Evolutionary conservation across 768 basidiomycete genomes (phyloP).

Genomic region (Hortiboletus campestris): DNA sequence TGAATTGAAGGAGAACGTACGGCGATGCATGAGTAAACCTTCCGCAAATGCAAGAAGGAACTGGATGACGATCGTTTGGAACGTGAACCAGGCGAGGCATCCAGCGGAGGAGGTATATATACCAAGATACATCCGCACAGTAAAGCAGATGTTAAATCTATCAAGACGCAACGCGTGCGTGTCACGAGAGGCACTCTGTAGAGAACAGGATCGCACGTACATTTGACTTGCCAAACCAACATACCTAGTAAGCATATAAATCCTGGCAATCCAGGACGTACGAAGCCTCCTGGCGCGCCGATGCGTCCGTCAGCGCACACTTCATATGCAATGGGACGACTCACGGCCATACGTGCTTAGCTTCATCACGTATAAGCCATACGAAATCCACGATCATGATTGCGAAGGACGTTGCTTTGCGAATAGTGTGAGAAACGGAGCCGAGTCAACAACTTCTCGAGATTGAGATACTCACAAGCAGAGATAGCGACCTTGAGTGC

Average conservation of each 20-base stretch:
- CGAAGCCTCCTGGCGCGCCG: conserved; percentile 3
- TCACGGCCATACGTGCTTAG: conserved; percentile 21
- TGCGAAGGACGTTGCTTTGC: not conserved
- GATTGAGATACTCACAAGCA: not conserved
- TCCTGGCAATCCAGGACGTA: conserved; percentile 1
- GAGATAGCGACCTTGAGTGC: not conserved
- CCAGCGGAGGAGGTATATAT: not conserved
- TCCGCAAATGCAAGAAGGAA: conserved; percentile 10
- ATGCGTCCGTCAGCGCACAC: not conserved
- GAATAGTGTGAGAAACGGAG: not conserved
- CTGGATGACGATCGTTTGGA: conserved; percentile 15
- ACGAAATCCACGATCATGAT: conserved; percentile 16
- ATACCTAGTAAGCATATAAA: conserved; percentile 16
- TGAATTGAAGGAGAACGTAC: conserved; percentile 5
- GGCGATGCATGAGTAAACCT: conserved; percentile 13
- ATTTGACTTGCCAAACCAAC: conserved; percentile 16
- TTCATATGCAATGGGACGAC: not conserved
- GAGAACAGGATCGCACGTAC: conserved; percentile 6
- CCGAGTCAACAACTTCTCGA: not conserved
- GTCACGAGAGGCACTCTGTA: not conserved
- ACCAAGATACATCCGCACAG: conserved; percentile 18
- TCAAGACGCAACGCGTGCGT: not conserved
- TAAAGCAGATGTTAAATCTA: conserved; percentile 25
- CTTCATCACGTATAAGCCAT: conserved; percentile 11
- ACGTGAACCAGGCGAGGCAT: conserved; percentile 19